Base-by-base conservation (phyloP, 1,284 basidiomycete species). In the Macrocystidia cucumis region DNA sequence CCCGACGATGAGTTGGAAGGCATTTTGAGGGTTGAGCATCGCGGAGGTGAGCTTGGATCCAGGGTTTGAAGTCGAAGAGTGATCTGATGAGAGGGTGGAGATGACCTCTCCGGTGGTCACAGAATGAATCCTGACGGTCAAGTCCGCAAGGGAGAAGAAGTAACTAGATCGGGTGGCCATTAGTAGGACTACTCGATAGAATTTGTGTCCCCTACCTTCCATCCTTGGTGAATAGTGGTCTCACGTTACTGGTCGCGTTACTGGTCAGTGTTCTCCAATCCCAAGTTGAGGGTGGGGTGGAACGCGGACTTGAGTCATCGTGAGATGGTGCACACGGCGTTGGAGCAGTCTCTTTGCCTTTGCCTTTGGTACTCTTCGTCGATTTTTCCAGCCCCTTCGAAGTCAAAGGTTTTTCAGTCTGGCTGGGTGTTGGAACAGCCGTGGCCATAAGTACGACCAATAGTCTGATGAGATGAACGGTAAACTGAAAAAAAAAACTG, bases 1-100 rank as follows among this genome's bases (percentile, higher is more conserved):
- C 20, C 80, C 80, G 6, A 91, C 91, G 47, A 97, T 76, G 39
- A 98, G 64, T 56, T 98, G 95, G 42, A 92, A 86, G 11, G 80
- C 69, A 59, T 97, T 97, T 44, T 80, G 72, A 3, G 95, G 91
- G 54, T 82, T 88, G 39, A 98, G 61, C 33, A 83, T 62, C 32
- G 86, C 74, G 21, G 80, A 75, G 4, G 91, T 91, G 48, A 96
- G 73, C 47, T 74, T 70, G 9, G 69, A 59, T 40, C 76, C 68
- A 3, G 62, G 62, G 20, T 60, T 52, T 29, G 51, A 53, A 25
- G 45, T 47, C n/a, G 50, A 29, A 39, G 52, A 48, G 41, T 56
- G 61, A 9, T 74, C 70, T 9, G 69, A 59, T 16, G 67, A 64
- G 13, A 96, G 66, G 0, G 88, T 92, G 16, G 91, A 95, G 27